These are phyloP conservation scores for Mrakia gelida DNA, from an alignment of 768 basidiomycete genomes.

Conservation along the genomic window DNA sequence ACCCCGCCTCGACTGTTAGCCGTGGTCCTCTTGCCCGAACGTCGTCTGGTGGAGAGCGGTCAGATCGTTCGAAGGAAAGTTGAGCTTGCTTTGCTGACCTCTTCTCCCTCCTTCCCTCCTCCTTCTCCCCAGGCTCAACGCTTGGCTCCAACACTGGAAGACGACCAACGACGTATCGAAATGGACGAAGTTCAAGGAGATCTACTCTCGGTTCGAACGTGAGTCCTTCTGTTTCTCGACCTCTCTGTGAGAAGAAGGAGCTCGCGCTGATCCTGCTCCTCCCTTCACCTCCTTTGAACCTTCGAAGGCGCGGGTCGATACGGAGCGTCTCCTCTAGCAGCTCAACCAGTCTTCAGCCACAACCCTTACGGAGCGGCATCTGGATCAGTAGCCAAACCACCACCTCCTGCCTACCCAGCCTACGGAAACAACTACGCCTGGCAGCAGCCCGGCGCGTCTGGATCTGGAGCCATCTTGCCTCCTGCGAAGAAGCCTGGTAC, in stretches of 20 bases:
- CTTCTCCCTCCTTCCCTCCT: background rate
- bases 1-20: too few relatives aligned
- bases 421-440: background rate
- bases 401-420: background rate
- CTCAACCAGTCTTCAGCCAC: background rate
- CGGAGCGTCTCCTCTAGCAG: background rate
- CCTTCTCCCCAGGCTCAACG: constrained; percentile 1
- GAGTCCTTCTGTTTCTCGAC: background rate
- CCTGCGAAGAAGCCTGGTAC: background rate
- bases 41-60: background rate
- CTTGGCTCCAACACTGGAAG: constrained; percentile 13
- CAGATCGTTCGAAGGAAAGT: background rate
- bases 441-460: background rate
- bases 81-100: constrained; percentile 1
- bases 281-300: background rate
- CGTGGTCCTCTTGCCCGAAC: background rate
- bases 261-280: background rate
- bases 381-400: background rate
- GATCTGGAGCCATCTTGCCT: background rate
- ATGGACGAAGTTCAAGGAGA: background rate
- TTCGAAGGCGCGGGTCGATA: constrained; percentile 1
- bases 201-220: background rate
- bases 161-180: background rate
- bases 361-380: background rate
- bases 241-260: background rate